phyloP scores from a whole-genome alignment of 371 early-diverging fungal genomes.

The Vairimorpha necatrix region DNA sequence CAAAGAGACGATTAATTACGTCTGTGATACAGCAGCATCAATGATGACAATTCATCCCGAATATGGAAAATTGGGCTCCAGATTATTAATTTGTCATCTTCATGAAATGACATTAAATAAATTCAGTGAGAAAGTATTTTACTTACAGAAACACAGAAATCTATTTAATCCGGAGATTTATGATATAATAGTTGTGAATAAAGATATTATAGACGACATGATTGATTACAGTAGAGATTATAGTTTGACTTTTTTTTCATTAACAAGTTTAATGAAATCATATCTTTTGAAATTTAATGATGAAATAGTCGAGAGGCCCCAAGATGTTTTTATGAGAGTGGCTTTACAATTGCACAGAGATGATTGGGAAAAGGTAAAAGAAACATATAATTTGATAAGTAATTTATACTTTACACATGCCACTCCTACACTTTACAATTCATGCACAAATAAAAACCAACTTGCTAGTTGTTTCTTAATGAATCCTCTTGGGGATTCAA shows the following conservation, averaged over 20 bases:
- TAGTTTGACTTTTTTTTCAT: constrained; percentile 91
- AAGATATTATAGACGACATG: constrained; percentile 76
- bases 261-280: constrained; percentile 90
- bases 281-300: constrained; percentile 78
- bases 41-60: constrained; percentile 84
- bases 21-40: constrained; percentile 52
- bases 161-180: constrained; percentile 76
- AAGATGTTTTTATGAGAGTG: constrained; percentile 97
- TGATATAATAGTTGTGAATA: constrained; percentile 70
- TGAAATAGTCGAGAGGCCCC: constrained; percentile 84
- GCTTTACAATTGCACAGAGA: constrained; percentile 87
- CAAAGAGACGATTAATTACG: constrained; percentile 17
- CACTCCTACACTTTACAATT: constrained; percentile 94
- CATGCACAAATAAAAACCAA: constrained; percentile 88
- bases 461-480: constrained; percentile 88
- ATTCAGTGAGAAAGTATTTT: constrained; percentile 79
- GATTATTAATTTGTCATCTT: constrained; percentile 88
- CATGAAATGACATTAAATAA: constrained; percentile 86
- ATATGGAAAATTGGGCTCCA: constrained; percentile 87
- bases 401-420: constrained; percentile 91
- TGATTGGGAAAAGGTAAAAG: constrained; percentile 82
- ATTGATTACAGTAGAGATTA: constrained; percentile 90
- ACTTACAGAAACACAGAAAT: constrained; percentile 75
- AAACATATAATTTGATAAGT: constrained; percentile 90
- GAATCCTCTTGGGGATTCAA: constrained; percentile 75